Evolutionary conservation across 2,329 filamentous ascomycete species (phyloP), one percentile per base, ranked within the genome.

Genomic region (Trichoderma sp.): DNA sequence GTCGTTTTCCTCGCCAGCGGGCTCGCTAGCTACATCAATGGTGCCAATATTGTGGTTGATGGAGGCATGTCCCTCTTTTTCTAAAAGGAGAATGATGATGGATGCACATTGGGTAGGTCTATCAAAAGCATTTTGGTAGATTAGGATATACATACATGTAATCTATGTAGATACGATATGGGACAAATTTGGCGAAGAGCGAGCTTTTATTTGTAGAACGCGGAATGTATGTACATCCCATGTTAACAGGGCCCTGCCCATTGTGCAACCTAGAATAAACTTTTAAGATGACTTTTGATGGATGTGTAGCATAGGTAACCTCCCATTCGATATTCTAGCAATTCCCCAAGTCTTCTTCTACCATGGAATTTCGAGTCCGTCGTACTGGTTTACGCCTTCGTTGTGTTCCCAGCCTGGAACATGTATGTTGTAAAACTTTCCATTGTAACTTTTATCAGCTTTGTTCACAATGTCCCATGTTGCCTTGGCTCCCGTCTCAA

Each of bases 1-100:
- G 76, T 74, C 0, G 18, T 79, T 1, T 79, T 78, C 14, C 26
- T 79, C 3, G 75, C 74, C 0, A 78, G 77, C 3, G 32, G 21
- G 0, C 73, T 79, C 0, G 74, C 76, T 1, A 74, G 66, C 26
- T 78, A 74, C 21, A 73, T 75, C 3, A 72, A 64, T 0, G 77
- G 77, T 21, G 43, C 73, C 0, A 77, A 73, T n/a, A 11, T 79
- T 14, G 1, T 76, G 9, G 56, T 79, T 1, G 77, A 79, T 68
- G 77, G 77, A 26, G 73, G 61, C 30, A 65, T 73, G 60, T 73
- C 67, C 18, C 28, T 68, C 4, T 43, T 58, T 1, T 68, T 68
- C 26, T 68, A 68, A 26, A 24, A 3, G 11, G 30, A 15, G 39
- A 21, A 2, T 43, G 15, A 2, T 3, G 36, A 24, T 15, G 4